A percentile compares a stretch with the other conserved stretches of the same genome.
Evolutionary conservation across 441 rosid species (phyloP).

Genomic region (Erodium trifolium): DNA sequence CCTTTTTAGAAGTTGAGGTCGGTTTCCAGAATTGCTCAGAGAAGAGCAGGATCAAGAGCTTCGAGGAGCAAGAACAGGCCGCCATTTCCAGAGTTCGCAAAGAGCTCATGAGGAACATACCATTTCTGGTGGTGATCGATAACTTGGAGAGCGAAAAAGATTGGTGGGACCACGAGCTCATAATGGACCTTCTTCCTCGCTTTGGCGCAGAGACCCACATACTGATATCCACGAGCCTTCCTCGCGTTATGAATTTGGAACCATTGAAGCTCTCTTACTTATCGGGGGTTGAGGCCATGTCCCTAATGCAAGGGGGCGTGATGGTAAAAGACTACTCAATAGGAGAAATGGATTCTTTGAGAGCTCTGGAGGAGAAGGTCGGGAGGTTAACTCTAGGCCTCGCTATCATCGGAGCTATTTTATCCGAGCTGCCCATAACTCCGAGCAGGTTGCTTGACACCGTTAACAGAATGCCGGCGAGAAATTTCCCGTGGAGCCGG

Average conservation of each 20-base stretch:
- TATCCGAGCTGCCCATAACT: conserved; percentile 80
- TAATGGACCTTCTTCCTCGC: conserved; percentile 95
- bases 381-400: conserved; percentile 74
- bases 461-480: conserved; percentile 68
- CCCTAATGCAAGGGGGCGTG: conserved; percentile 62
- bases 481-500: conserved; percentile 52
- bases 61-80: conserved; percentile 87
- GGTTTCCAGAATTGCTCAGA: conserved; percentile 53
- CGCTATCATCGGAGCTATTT: conserved; percentile 63
- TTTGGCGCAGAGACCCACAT: conserved; percentile 89
- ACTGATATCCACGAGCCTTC: conserved; percentile 60
- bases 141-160: conserved; percentile 89
- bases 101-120: conserved; percentile 85
- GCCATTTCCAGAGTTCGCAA: conserved; percentile 60
- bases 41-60: conserved; percentile 54
- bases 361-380: conserved; percentile 71
- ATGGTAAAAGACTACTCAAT: conserved; percentile 42
- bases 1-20: conserved; percentile 67
- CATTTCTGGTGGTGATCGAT: conserved; percentile 77
- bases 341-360: conserved; percentile 59
- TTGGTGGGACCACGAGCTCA: conserved; percentile 87
- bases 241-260: conserved; percentile 77
- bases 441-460: conserved; percentile 85
- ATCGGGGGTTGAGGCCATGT: conserved; percentile 76
- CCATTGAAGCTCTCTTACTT: conserved; percentile 72